Evolutionary conservation across 2,329 filamentous ascomycete genomes (phyloP).

Genomic region (Xylaria multiplex): DNA sequence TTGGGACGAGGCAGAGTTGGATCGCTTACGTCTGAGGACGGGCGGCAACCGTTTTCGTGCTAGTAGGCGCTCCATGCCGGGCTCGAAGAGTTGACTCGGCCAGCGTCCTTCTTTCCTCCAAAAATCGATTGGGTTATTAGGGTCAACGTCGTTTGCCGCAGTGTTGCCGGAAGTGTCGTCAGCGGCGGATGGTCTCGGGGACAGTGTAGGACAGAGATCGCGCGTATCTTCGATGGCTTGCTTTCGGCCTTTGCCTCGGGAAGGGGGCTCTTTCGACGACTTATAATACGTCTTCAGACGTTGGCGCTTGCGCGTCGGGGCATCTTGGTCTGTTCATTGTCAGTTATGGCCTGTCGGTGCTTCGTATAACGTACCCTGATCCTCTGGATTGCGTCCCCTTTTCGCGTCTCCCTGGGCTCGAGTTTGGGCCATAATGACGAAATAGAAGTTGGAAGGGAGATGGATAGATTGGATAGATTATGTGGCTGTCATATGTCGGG

Average conservation of each 20-base stretch:
- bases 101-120: constrained; percentile 39
- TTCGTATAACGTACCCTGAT: constrained; percentile 28
- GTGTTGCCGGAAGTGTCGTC: no score
- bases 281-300: constrained; percentile 11
- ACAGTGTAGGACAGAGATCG: constrained; percentile 5
- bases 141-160: constrained; percentile 18
- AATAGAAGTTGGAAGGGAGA: constrained; percentile 17
- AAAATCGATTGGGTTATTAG: constrained; percentile 33
- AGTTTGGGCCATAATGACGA: constrained; percentile 22
- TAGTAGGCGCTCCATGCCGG: constrained; percentile 47
- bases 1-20: constrained; percentile 41
- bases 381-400: constrained; percentile 19
- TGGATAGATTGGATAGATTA: constrained; percentile 21
- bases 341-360: constrained; percentile 7
- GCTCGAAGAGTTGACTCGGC: constrained; percentile 30
- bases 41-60: constrained; percentile 47
- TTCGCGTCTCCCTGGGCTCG: constrained; percentile 27
- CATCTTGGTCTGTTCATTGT: constrained; percentile 27
- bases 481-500: constrained; percentile 13
- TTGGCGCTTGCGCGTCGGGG: constrained; percentile 26
- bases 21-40: constrained; percentile 43
- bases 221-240: constrained; percentile 21
- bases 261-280: constrained; percentile 14
- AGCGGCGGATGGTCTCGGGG: constrained; percentile 11
- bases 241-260: constrained; percentile 16